Conservation (phyloP, 1,284 basidiomycete genomes). For the Macrocybe sp. region DNA sequence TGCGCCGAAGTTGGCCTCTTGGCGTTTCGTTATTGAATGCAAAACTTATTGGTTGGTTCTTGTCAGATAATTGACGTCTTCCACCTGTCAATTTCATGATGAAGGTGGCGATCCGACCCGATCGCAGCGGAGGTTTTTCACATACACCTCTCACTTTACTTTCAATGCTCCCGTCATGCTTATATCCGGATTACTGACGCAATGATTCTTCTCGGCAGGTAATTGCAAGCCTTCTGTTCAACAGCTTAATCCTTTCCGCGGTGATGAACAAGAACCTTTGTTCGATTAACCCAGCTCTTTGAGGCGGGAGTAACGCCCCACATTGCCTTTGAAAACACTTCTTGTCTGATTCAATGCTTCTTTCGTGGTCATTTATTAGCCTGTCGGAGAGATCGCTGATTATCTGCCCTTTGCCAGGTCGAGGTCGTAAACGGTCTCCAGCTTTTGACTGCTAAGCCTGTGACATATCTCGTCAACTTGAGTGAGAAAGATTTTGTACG, state of each 20-base stretch:
- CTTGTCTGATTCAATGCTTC: conserved; percentile 36
- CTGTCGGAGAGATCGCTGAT: conserved; percentile 7
- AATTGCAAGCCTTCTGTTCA: neutral
- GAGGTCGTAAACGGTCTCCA: conserved; percentile 93
- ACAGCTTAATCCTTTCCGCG: conserved; percentile 5
- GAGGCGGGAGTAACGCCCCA: conserved; percentile 65
- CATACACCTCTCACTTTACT: neutral
- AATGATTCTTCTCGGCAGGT: conserved; percentile 1
- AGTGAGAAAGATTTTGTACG: conserved; percentile 94
- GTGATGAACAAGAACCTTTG: conserved; percentile 64
- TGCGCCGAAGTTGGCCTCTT: too few relatives aligned
- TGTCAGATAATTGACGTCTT: neutral
- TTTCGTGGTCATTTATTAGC: neutral
- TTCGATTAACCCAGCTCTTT: conserved; percentile 67
- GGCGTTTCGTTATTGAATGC: too few relatives aligned
- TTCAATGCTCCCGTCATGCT: neutral
- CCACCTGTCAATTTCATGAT: too few relatives aligned
- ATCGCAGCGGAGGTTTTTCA: too few relatives aligned
- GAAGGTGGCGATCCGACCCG: too few relatives aligned
- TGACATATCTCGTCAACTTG: conserved; percentile 98
- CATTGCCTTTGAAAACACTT: conserved; percentile 53
- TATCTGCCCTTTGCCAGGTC: conserved; percentile 51
- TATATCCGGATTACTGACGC: neutral
- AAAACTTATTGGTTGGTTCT: neutral
- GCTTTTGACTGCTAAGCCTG: conserved; percentile 95